Evolutionary conservation across 2,329 filamentous ascomycete species (phyloP), one percentile per base, ranked within the genome.

Genomic region (Aspergillus vadensis): DNA sequence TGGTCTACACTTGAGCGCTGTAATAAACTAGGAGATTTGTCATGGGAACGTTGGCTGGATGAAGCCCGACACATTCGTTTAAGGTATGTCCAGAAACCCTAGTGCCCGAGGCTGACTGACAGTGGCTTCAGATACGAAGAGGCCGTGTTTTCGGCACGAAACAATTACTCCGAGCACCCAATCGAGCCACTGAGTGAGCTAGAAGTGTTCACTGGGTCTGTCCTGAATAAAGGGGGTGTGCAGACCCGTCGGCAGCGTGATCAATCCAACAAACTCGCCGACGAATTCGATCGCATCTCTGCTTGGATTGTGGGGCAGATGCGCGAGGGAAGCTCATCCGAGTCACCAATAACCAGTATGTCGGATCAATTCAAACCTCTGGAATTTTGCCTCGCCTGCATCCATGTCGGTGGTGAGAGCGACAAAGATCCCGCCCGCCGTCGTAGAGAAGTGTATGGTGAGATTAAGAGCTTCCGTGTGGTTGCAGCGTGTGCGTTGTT

Each of bases 121-220:
- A 44, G 21, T 27, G 44, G 10, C 5, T 38, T 19, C 56, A 83
- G 80, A 53, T 88, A 87, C 70, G 82, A 86, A 68, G 77, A 81
- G 21, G 79, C 77, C 61, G 74, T 88, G 43, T 58, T 76, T 21
- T 74, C 80, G 38, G 76, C 82, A 50, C 82, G 85, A 77, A 74
- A 77, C 61, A 72, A 73, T 49, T 80, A 75, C 69, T 76, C 80
- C 63, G 67, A 77, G 4, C 71, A 79, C 14, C 76, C 77, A 0
- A 69, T 69, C 43, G 70, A 76, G 4, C 75, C 75, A 5, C 75
- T 85, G 12, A 80, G 74, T 10, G 83, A 85, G 67, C 72, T 80
- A 6, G 84, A 86, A 71, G 83, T 84, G 48, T 86, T 88, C 68
- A 79, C 82, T 30, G 85, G 85, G 27, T 82, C 79, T 55, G 85